These are phyloP conservation scores for Lasiodiplodia gonubiensis DNA, from an alignment of 2,329 filamentous ascomycete genomes.

Conservation along the genomic window DNA sequence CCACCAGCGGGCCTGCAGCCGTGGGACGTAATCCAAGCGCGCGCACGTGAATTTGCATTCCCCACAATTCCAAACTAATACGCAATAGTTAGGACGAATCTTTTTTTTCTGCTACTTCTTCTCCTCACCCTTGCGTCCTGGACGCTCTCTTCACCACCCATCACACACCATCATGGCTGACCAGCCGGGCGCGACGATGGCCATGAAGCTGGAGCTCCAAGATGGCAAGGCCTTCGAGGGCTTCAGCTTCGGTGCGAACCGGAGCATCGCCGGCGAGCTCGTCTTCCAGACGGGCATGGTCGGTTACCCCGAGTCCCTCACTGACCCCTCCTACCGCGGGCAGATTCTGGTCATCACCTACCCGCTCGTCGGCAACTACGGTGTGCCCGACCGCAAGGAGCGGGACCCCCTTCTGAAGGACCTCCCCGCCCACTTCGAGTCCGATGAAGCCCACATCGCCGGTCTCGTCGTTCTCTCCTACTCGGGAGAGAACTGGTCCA, in stretches of 20 bases:
- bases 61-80: too few relatives aligned
- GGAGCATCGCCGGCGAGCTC: constrained; percentile 93
- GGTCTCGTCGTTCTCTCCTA: constrained; percentile 91
- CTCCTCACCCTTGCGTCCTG: constrained; percentile 1
- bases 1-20: neutral
- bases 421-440: constrained; percentile 91
- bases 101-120: constrained; percentile 3
- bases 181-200: constrained; percentile 21
- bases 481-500: constrained; percentile 92
- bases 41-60: too few relatives aligned
- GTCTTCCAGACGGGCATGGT: constrained; percentile 99
- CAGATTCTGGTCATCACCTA: constrained; percentile 98
- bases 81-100: too few relatives aligned
- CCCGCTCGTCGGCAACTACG: constrained; percentile 95
- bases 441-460: constrained; percentile 88
- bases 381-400: constrained; percentile 85
- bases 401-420: constrained; percentile 84
- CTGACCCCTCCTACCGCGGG: constrained; percentile 84
- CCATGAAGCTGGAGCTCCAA: constrained; percentile 85
- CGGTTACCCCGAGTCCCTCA: constrained; percentile 93
- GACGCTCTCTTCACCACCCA: constrained; percentile 1
- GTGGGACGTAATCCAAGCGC: too few relatives aligned
- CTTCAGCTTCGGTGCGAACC: constrained; percentile 93
- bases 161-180: constrained; percentile 25
- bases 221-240: constrained; percentile 92